Percentiles rank a stretch among this genome's conserved stretches.
Conservation (phyloP, 1,284 basidiomycete genomes). For the Cryptococcus jaspeensis region DNA sequence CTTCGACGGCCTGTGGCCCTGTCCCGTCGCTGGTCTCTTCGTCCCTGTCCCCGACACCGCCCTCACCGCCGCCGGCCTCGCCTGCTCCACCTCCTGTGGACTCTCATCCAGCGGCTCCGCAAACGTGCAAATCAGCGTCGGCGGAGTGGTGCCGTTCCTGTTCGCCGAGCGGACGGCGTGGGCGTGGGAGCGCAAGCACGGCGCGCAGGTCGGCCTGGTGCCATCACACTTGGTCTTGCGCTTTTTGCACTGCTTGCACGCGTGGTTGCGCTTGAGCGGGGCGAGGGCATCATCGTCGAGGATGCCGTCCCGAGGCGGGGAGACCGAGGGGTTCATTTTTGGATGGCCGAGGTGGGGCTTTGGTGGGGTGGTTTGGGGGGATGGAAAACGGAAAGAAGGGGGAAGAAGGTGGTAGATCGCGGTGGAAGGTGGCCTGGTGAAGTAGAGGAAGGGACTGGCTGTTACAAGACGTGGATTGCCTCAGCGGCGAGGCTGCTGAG, state of each 20-base stretch:
- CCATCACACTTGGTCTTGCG: slow-evolving; percentile 49
- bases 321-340: slow-evolving; percentile 8
- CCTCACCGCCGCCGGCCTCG: slow-evolving; percentile 8
- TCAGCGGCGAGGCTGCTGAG: no score
- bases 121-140: slow-evolving; percentile 35
- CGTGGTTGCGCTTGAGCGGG: slow-evolving; percentile 47
- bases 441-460: no score
- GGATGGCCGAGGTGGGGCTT: neutral
- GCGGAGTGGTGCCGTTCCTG: slow-evolving; percentile 32
- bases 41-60: slow-evolving; percentile 4
- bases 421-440: no score
- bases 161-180: slow-evolving; percentile 44
- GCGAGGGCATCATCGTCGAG: slow-evolving; percentile 41
- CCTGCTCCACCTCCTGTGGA: slow-evolving; percentile 4
- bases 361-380: no score
- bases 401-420: no score
- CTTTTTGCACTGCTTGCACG: slow-evolving; percentile 48
- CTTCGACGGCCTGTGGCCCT: slow-evolving; percentile 19
- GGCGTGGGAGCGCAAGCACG: slow-evolving; percentile 45
- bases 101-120: slow-evolving; percentile 31
- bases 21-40: slow-evolving; percentile 7
- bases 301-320: slow-evolving; percentile 29
- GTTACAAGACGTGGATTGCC: no score
- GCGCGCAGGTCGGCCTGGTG: slow-evolving; percentile 38
- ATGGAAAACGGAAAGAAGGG: no score